These are phyloP conservation scores for Agastache rugosa DNA, from an alignment of 257 asterid genomes.

Conservation along the genomic window DNA sequence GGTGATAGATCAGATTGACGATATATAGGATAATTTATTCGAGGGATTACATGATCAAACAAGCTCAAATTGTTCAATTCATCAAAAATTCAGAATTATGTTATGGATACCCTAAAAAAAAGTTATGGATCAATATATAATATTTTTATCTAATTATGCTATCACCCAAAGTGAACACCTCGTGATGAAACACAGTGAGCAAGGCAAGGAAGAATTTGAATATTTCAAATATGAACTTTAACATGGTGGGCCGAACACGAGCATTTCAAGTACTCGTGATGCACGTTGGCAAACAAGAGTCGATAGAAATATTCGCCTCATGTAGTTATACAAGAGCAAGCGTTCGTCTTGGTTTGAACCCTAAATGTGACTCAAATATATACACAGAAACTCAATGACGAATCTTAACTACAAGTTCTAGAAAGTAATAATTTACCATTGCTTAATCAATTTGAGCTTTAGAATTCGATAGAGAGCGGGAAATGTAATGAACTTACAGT, in stretches of 20 bases:
- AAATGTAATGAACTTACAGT: conserved; percentile 62
- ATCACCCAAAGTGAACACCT: no score
- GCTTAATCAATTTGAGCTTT: conserved; percentile 20
- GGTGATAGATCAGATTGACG: neutral
- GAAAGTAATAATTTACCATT: conserved; percentile 1
- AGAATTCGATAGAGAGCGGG: neutral
- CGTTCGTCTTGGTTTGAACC: neutral
- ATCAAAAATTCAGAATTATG: no score
- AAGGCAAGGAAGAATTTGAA: neutral
- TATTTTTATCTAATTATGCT: no score
- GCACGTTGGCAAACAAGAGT: neutral
- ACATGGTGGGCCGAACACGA: neutral
- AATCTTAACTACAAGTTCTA: neutral
- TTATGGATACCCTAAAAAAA: no score
- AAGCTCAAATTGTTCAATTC: no score
- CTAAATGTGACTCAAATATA: neutral
- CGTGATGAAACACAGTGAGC: neutral
- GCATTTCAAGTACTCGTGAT: neutral
- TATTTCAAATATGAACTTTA: neutral
- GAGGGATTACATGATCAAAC: neutral
- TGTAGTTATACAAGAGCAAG: neutral
- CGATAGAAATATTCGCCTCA: neutral
- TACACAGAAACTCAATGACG: neutral
- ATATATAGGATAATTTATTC: neutral
- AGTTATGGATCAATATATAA: no score